Percentiles rank a stretch among this genome's conserved stretches.
These are phyloP conservation scores for Didymella glomerata DNA, from an alignment of 2,329 filamentous ascomycete genomes.

Conservation along the genomic window DNA sequence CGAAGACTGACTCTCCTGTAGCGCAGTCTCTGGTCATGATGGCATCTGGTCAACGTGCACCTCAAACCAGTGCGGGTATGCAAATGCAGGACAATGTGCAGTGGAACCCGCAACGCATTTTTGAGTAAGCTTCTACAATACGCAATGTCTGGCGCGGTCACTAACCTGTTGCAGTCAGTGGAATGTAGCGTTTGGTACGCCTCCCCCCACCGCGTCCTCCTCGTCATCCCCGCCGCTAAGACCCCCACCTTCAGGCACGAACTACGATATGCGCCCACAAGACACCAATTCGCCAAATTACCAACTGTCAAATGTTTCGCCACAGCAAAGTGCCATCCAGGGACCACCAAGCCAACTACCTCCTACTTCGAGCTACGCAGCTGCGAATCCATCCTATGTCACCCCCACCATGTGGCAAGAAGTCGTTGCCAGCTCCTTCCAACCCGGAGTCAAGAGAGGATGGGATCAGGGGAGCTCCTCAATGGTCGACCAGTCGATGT, in stretches of 20 bases:
- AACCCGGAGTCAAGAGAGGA: conserved; percentile 55
- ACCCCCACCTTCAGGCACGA: conserved; percentile 52
- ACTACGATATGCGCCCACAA: conserved; percentile 50
- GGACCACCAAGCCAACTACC: conserved; percentile 43
- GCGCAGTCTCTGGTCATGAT: conserved; percentile 77
- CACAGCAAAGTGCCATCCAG: conserved; percentile 44
- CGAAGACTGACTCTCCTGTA: conserved; percentile 79
- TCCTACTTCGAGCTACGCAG: conserved; percentile 46
- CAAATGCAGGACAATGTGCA: conserved; percentile 68
- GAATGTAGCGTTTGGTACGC: conserved; percentile 90
- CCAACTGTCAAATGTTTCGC: conserved; percentile 48
- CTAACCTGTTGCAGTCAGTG: conserved; percentile 73
- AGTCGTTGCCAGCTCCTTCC: conserved; percentile 55
- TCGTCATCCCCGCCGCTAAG: conserved; percentile 57
- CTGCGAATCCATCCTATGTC: conserved; percentile 49
- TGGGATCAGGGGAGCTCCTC: conserved; percentile 53
- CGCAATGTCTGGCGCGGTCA: background rate
- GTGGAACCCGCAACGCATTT: conserved; percentile 89
- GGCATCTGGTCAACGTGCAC: conserved; percentile 63
- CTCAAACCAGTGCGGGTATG: conserved; percentile 62
- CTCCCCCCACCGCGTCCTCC: conserved; percentile 53
- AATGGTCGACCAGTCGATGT: conserved; percentile 50
- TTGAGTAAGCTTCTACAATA: conserved; percentile 73
- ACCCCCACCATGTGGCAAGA: conserved; percentile 63
- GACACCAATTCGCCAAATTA: conserved; percentile 46